Conservation (phyloP, 2,329 filamentous ascomycete genomes). For the Colletotrichum aenigma region DNA sequence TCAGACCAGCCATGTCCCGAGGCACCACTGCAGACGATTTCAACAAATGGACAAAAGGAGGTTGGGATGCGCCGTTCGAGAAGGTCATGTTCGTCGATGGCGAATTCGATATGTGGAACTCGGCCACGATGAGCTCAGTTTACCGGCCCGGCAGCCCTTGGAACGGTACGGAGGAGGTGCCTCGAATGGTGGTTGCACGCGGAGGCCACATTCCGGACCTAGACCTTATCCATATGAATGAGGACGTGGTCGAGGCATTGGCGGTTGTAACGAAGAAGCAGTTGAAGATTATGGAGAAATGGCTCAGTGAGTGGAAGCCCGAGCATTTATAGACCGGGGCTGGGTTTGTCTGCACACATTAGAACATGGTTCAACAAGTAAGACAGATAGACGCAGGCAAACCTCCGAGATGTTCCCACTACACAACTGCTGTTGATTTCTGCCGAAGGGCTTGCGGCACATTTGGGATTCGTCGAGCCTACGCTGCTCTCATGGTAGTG, state of each 20-base stretch:
- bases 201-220: constrained; percentile 7
- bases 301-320: constrained; percentile 16
- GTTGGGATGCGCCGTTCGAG: constrained; percentile 3
- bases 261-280: background rate
- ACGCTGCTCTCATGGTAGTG: background rate
- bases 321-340: background rate
- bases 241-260: background rate
- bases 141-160: constrained; percentile 8
- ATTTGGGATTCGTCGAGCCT: background rate
- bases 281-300: constrained; percentile 13
- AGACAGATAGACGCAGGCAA: background rate
- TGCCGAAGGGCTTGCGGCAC: background rate
- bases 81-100: constrained; percentile 17
- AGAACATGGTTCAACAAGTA: background rate
- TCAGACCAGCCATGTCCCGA: background rate
- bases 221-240: background rate
- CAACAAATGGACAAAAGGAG: constrained; percentile 10
- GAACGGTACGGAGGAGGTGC: background rate
- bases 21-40: constrained; percentile 9
- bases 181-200: constrained; percentile 3
- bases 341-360: background rate
- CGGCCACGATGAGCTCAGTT: constrained; percentile 8
- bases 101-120: constrained; percentile 15
- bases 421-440: background rate
- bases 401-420: background rate